phyloP scores from a whole-genome alignment of 768 basidiomycete genomes.

The Russula earlei region DNA sequence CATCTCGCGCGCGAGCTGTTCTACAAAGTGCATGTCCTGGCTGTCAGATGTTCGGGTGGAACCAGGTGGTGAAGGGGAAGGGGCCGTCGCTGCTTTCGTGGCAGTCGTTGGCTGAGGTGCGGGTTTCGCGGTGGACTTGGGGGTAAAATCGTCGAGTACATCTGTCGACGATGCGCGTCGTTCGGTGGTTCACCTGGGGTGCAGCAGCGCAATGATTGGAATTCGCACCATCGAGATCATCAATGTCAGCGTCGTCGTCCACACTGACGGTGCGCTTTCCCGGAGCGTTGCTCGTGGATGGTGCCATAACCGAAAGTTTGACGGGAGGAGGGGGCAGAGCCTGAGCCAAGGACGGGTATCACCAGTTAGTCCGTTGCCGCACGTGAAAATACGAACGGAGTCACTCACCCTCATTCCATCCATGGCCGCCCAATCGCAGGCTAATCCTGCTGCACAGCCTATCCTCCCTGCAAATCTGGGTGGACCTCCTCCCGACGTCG shows the following conservation, averaged over 20 bases:
- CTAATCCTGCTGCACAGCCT: not conserved
- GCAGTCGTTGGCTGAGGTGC: conserved; percentile 15
- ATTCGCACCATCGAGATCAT: conserved; percentile 53
- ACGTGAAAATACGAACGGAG: conserved; percentile 9
- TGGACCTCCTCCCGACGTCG: conserved; percentile 7
- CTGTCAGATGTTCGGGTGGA: conserved; percentile 15
- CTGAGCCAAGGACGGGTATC: not conserved
- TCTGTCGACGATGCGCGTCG: conserved; percentile 27
- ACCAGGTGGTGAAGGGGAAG: conserved; percentile 19
- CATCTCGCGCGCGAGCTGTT: conserved; percentile 37
- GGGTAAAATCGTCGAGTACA: conserved; percentile 39
- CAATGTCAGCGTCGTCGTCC: conserved; percentile 45
- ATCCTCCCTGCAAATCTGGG: conserved; percentile 3
- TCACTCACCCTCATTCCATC: not conserved
- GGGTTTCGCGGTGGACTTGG: conserved; percentile 19
- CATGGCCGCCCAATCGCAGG: conserved; percentile 1
- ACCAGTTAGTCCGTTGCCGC: not conserved
- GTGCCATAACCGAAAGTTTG: not conserved
- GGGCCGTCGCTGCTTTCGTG: conserved; percentile 15
- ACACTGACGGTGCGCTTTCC: conserved; percentile 5
- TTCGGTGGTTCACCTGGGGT: not conserved
- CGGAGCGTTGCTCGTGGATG: not conserved
- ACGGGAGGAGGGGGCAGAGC: not conserved
- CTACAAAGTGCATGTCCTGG: conserved; percentile 29
- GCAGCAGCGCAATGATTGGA: not conserved